phyloP scores from a whole-genome alignment of 31 red algal genomes.

The Asparagopsis taxiformis region DNA sequence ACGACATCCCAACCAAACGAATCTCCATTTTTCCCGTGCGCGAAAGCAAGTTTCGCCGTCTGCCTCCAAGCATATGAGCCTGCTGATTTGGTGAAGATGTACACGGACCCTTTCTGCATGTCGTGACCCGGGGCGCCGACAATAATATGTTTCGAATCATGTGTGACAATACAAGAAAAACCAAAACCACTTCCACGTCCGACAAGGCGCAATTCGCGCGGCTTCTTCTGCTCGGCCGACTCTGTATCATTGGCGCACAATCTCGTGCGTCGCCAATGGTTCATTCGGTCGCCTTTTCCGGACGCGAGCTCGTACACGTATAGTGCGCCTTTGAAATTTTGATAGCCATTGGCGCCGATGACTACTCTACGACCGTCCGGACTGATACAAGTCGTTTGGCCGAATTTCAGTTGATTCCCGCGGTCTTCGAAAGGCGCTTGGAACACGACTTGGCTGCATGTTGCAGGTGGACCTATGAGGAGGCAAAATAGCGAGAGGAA shows the following conservation, averaged over 20 bases:
- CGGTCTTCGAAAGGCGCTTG: constrained; percentile 44
- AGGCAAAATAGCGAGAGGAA: too few species aligned
- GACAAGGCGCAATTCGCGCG: constrained; percentile 25
- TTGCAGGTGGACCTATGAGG: too few species aligned
- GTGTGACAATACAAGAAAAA: constrained; percentile 44
- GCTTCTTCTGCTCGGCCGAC: constrained; percentile 32
- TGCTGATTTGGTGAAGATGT: neutral
- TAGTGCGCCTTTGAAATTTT: constrained; percentile 38
- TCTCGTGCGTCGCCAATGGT: constrained; percentile 51
- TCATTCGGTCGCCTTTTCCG: constrained; percentile 8
- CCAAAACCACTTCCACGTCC: constrained; percentile 62
- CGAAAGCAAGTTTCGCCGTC: constrained; percentile 2
- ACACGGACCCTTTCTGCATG: constrained; percentile 34
- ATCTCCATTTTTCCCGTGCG: constrained; percentile 41
- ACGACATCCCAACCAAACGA: constrained; percentile 65
- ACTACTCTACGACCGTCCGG: constrained; percentile 25
- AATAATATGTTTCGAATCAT: constrained; percentile 17
- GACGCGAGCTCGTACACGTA: constrained; percentile 45
- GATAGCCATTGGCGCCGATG: constrained; percentile 67
- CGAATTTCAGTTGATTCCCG: constrained; percentile 41
- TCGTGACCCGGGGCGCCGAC: constrained; percentile 68
- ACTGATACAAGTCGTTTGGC: constrained; percentile 51
- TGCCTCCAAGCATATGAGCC: constrained; percentile 23
- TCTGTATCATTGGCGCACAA: constrained; percentile 25
- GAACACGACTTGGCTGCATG: too few species aligned